These are phyloP conservation scores for Fagus sylvatica DNA, from an alignment of 306 rosid species.

Conservation along the genomic window DNA sequence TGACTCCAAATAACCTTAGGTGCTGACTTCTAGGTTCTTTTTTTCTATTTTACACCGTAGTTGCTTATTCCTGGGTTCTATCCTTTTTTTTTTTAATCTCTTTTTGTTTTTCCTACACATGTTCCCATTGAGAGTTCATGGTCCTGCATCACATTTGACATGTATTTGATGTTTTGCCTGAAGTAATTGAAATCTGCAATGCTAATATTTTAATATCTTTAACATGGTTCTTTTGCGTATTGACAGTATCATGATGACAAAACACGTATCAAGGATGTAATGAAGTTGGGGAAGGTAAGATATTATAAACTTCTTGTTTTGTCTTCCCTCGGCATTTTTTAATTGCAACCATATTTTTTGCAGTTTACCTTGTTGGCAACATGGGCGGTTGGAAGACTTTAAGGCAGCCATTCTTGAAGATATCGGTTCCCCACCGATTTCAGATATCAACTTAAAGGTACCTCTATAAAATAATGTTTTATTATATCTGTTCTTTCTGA, in stretches of 20 bases:
- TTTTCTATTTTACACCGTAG: background rate
- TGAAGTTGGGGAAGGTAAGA: conserved; percentile 81
- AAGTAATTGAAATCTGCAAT: conserved; percentile 2
- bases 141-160: too few relatives aligned
- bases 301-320: conserved; percentile 8
- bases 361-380: conserved; percentile 65
- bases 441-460: conserved; percentile 89
- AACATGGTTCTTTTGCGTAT: conserved; percentile 3
- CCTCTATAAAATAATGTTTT: background rate
- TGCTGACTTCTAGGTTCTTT: conserved; percentile 6
- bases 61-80: background rate
- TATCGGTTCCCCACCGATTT: conserved; percentile 50
- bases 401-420: conserved; percentile 62
- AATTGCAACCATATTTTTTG: conserved; percentile 19
- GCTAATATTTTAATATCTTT: conserved; percentile 19
- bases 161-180: background rate
- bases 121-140: too few relatives aligned
- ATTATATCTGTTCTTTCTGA: too few relatives aligned
- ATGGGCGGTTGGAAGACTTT: conserved; percentile 76
- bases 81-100: too few relatives aligned
- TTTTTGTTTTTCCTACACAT: too few relatives aligned
- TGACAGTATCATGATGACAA: conserved; percentile 88
- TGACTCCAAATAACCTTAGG: too few relatives aligned
- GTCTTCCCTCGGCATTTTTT: conserved; percentile 22
- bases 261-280: conserved; percentile 65